These are phyloP conservation scores for Backusella morwellensis DNA, from an alignment of 192 early-diverging fungal genomes.

Conservation along the genomic window DNA sequence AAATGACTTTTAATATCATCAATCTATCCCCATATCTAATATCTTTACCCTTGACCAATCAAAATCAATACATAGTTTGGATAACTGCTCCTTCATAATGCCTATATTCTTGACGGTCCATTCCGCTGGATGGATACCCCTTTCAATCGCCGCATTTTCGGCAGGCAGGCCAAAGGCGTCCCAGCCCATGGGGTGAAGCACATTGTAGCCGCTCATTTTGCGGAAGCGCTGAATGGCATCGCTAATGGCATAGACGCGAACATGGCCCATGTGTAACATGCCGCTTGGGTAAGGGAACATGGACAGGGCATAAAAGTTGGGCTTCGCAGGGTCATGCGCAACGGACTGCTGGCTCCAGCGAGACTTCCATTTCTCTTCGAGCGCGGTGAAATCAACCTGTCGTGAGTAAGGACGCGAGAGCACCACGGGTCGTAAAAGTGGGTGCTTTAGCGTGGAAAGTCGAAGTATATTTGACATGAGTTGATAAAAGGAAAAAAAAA, in stretches of 20 bases:
- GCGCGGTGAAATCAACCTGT: conserved; percentile 45
- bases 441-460: neutral
- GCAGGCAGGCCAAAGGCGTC: conserved; percentile 98
- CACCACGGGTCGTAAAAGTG: neutral
- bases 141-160: conserved; percentile 93
- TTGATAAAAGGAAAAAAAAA: neutral
- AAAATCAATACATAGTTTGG: conserved; percentile 74
- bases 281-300: conserved; percentile 99
- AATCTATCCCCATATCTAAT: neutral
- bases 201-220: conserved; percentile 70
- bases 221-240: conserved; percentile 82
- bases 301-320: conserved; percentile 77
- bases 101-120: conserved; percentile 88
- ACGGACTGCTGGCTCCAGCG: conserved; percentile 38
- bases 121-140: conserved; percentile 66
- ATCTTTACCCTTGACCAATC: conserved; percentile 80
- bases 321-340: conserved; percentile 22
- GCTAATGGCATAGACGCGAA: conserved; percentile 93
- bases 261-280: conserved; percentile 92
- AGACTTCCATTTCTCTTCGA: conserved; percentile 67
- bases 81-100: conserved; percentile 80
- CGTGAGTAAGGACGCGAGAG: neutral
- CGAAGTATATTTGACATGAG: neutral
- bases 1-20: too few species aligned
- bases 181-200: conserved; percentile 95